These are phyloP conservation scores for Thymus quinquecostatus DNA, from an alignment of 257 asterid species.

Conservation along the genomic window DNA sequence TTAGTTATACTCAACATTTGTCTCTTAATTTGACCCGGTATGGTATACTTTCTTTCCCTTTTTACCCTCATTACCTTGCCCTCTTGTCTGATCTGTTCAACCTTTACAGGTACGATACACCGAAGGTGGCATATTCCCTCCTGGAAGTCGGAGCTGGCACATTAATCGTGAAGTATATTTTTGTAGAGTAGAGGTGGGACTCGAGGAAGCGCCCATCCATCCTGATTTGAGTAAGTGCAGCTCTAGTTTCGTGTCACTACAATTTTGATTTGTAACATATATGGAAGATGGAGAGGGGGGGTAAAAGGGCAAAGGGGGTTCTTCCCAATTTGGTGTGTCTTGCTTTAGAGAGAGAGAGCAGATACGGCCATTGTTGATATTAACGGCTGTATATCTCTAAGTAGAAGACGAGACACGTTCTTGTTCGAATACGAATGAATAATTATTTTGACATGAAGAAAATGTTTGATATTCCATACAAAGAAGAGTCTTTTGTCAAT, in stretches of 20 bases:
- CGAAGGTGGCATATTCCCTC: constrained; percentile 4
- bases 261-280: constrained; percentile 67
- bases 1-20: not conserved
- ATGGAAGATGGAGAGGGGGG: constrained; percentile 44
- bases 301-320: constrained; percentile 30
- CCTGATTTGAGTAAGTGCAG: constrained; percentile 40
- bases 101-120: constrained; percentile 12
- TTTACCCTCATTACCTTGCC: not conserved
- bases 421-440: not conserved
- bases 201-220: constrained; percentile 15
- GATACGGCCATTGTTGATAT: constrained; percentile 33
- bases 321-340: constrained; percentile 30
- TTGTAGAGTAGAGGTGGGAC: constrained; percentile 35
- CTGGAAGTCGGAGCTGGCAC: not conserved
- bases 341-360: not conserved
- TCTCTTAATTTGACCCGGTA: constrained; percentile 22
- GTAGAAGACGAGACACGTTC: not conserved
- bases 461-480: not conserved
- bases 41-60: not conserved
- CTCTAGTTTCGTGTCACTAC: constrained; percentile 44
- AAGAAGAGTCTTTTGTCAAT: not conserved
- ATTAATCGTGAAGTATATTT: constrained; percentile 14
- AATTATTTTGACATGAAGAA: not conserved
- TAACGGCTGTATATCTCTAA: constrained; percentile 5
- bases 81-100: not conserved